Conservation (phyloP, 345 rosid genomes). For the Acer saccharum region DNA sequence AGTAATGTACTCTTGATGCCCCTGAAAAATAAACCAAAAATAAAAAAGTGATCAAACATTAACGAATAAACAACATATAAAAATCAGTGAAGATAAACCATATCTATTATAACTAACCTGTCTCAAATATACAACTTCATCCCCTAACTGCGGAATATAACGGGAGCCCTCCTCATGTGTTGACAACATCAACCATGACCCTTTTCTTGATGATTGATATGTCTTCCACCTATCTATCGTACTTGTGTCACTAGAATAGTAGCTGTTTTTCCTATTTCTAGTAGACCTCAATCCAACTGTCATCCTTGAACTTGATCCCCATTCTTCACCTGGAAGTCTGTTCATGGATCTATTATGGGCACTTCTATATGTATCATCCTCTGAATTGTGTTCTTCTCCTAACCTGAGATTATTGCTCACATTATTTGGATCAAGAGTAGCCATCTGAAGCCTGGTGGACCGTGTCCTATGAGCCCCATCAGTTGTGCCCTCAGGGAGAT, state of each 20-base stretch:
- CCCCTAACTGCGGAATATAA: slow-evolving; percentile 93
- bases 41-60: not conserved
- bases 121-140: slow-evolving; percentile 82
- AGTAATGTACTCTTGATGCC: slow-evolving; percentile 78
- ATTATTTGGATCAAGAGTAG: slow-evolving; percentile 35
- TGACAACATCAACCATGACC: slow-evolving; percentile 84
- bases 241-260: slow-evolving; percentile 56
- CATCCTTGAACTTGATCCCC: slow-evolving; percentile 66
- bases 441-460: slow-evolving; percentile 37
- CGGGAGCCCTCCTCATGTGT: slow-evolving; percentile 85
- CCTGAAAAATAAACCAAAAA: slow-evolving; percentile 50
- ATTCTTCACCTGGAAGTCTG: slow-evolving; percentile 55
- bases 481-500: slow-evolving; percentile 40
- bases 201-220: slow-evolving; percentile 52
- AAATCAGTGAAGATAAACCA: slow-evolving; percentile 10
- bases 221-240: slow-evolving; percentile 54
- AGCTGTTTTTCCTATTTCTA: slow-evolving; percentile 78
- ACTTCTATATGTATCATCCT: slow-evolving; percentile 4
- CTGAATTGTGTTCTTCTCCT: slow-evolving; percentile 39
- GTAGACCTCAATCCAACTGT: slow-evolving; percentile 74
- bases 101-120: slow-evolving; percentile 53
- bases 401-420: slow-evolving; percentile 18
- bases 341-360: slow-evolving; percentile 20
- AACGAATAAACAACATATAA: slow-evolving; percentile 19
- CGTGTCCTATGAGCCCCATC: slow-evolving; percentile 38